These are phyloP conservation scores for Melampsora americana DNA, from an alignment of 1,284 basidiomycete species.

Conservation along the genomic window DNA sequence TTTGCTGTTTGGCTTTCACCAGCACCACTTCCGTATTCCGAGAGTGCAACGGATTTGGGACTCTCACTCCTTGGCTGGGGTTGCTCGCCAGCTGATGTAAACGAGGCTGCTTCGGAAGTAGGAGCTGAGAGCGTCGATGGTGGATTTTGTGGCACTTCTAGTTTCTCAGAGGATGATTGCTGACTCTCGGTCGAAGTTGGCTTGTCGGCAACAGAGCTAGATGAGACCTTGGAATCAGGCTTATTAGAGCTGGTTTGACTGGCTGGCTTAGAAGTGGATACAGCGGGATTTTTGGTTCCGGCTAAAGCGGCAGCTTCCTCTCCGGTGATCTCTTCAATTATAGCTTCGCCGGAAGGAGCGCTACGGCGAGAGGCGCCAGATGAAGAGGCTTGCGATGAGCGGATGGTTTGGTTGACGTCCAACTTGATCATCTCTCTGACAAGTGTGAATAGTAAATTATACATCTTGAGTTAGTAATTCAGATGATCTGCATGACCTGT, in stretches of 20 bases:
- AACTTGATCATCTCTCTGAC: constrained; percentile 41
- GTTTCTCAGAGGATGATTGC: neutral
- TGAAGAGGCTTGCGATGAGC: constrained; percentile 13
- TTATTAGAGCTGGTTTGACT: neutral
- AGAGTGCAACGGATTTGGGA: constrained; percentile 9
- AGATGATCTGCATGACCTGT: neutral
- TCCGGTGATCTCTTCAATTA: constrained; percentile 41
- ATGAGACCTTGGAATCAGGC: neutral
- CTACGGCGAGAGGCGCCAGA: constrained; percentile 1
- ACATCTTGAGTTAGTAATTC: neutral
- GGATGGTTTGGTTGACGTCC: constrained; percentile 39
- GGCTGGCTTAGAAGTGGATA: neutral
- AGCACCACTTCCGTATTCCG: constrained; percentile 37
- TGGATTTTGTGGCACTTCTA: neutral
- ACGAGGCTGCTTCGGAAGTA: neutral
- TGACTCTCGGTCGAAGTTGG: constrained; percentile 4
- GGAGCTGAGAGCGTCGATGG: constrained; percentile 5
- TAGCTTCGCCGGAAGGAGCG: constrained; percentile 21
- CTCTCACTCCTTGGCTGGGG: neutral
- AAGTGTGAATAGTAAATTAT: neutral
- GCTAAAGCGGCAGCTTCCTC: constrained; percentile 38
- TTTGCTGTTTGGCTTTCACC: constrained; percentile 36
- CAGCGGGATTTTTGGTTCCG: too few species aligned
- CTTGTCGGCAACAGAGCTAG: neutral
- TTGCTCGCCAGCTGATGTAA: neutral